Evolutionary conservation across 768 basidiomycete species (phyloP), one percentile per base, ranked within the genome.

Genomic region (Agaricus blazei): DNA sequence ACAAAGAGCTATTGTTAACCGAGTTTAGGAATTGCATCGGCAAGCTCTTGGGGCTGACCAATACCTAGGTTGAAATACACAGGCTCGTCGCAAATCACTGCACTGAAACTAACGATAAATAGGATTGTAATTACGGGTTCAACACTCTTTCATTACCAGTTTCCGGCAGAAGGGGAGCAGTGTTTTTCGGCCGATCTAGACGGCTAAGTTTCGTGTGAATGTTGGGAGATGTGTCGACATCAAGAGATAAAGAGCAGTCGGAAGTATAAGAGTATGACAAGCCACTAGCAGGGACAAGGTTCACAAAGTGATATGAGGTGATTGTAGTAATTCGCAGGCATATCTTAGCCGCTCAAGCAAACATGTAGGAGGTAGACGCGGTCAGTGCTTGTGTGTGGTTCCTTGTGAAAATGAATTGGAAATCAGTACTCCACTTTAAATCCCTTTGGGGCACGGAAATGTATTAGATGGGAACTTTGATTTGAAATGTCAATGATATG

Each of bases 271-370:
- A 26, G 68, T 87, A 43, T 82, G 50, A 66, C 61, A 27, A 80
- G 84, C 51, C 83, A 81, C 58, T 77, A 68, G 1, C 72, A 87
- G 14, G 65, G 63, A 5, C 74, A 72, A 34, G 70, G 75, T 23
- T 72, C 72, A 29, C 71, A 76, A 50, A 68, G 64, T 57, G 82
- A 83, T 61, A 65, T 81, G 46, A 82, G 78, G 58, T 66, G 72
- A n/a, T 85, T 86, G 63, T 72, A 85, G 66, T 65, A 73, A 29
- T 77, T 81, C 61, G 78, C 83, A 53, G 84, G 83, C 79, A 57
- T 61, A 67, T 49, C 37, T 45, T 8, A 28, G 34, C 14, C 27
- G 31, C 15, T 9, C 3, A n/a, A 31, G 14, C 11, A 11, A 14
- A 26, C 9, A 27, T 5, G 37, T 34, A 24, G 29, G 40, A 26